Conservation (phyloP, 2,329 filamentous ascomycete genomes). For the Daldinia sp. region DNA sequence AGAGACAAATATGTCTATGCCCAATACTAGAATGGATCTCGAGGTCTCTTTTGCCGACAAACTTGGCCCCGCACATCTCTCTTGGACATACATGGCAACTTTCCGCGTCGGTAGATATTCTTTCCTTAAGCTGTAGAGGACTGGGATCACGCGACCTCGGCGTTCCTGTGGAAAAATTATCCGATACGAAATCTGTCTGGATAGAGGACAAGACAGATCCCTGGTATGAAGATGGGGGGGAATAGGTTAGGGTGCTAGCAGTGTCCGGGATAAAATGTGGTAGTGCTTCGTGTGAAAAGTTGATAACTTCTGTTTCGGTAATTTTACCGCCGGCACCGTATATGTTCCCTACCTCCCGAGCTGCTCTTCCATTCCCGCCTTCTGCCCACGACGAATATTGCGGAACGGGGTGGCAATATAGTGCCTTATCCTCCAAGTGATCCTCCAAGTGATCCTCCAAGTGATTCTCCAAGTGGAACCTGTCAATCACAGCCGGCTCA, state of each 20-base stretch:
- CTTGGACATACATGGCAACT: constrained; percentile 9
- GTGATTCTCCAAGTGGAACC: neutral
- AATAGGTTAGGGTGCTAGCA: constrained; percentile 34
- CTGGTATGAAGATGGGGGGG: constrained; percentile 40
- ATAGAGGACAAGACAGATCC: constrained; percentile 40
- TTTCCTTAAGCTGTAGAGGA: constrained; percentile 39
- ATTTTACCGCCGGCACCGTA: constrained; percentile 31
- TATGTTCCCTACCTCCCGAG: constrained; percentile 19
- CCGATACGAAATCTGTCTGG: constrained; percentile 39
- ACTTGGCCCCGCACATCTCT: constrained; percentile 4
- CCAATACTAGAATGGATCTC: constrained; percentile 45
- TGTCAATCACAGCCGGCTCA: neutral
- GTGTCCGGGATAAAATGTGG: constrained; percentile 19
- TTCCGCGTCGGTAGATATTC: neutral
- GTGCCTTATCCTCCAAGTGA: constrained; percentile 12
- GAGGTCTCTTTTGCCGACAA: constrained; percentile 18
- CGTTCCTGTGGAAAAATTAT: constrained; percentile 15
- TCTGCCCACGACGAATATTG: constrained; percentile 37
- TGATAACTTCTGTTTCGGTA: constrained; percentile 18
- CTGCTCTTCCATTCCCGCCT: constrained; percentile 15
- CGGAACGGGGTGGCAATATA: constrained; percentile 17
- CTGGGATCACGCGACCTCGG: constrained; percentile 36
- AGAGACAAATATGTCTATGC: constrained; percentile 56
- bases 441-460: constrained; percentile 7
- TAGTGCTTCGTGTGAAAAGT: constrained; percentile 19